Conservation (phyloP, 305 asterid genomes). For the Fraxinus angustifolia region DNA sequence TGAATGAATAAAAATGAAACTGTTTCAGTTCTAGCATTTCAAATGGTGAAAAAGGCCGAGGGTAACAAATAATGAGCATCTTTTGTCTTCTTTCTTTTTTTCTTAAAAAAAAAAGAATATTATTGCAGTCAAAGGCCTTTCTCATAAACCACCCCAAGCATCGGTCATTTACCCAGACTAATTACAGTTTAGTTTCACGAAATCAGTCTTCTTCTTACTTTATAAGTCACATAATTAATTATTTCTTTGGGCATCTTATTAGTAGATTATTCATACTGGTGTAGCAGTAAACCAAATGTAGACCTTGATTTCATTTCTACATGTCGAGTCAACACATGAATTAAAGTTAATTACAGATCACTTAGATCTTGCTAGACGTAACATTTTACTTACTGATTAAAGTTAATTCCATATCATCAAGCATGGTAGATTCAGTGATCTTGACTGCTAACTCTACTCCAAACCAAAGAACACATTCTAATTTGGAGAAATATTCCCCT, state of each 20-base stretch:
- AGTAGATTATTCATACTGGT: not conserved
- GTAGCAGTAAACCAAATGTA: not conserved
- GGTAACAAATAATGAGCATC: not conserved
- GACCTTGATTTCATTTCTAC: not conserved
- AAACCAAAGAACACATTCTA: not conserved
- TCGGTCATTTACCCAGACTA: not conserved
- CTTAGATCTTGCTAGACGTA: not conserved
- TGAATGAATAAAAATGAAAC: not conserved
- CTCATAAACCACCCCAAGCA: not conserved
- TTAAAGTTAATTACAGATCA: not conserved
- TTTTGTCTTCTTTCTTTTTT: not conserved
- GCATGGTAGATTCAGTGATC: not conserved
- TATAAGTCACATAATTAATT: not conserved
- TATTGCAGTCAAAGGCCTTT: not conserved
- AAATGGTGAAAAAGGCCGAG: not conserved
- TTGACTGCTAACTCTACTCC: not conserved
- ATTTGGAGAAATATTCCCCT: not conserved
- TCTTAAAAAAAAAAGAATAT: not conserved
- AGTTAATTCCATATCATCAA: not conserved
- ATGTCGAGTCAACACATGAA: not conserved
- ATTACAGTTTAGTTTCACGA: not conserved
- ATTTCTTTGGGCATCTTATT: not conserved
- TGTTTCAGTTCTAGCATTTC: not conserved
- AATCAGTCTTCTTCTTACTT: not conserved
- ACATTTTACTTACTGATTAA: not conserved